A percentile compares a stretch with the other conserved stretches of the same genome.
Conservation (phyloP, 192 early-diverging fungal genomes). For the Geranomyces variabilis region DNA sequence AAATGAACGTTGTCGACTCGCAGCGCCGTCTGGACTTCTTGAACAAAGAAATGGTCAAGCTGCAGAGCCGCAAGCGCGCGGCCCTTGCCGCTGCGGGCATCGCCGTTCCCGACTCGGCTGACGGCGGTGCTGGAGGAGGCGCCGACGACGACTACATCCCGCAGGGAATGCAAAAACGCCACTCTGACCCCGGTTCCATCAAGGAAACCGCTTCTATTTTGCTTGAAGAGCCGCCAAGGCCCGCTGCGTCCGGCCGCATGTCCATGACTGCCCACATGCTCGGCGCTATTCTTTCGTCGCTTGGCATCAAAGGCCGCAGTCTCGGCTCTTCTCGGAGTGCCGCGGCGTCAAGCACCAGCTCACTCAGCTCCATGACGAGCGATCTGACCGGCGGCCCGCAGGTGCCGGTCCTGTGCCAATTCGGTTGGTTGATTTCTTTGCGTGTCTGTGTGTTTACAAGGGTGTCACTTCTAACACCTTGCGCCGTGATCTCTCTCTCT, state of each 20-base stretch:
- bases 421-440: no score
- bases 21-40: constrained; percentile 47
- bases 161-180: constrained; percentile 7
- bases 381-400: not conserved
- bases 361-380: constrained; percentile 23
- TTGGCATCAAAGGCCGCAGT: constrained; percentile 28
- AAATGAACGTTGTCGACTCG: constrained; percentile 52
- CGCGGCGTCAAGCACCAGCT: constrained; percentile 33
- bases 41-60: constrained; percentile 37
- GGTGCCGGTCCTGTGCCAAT: constrained; percentile 23
- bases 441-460: no score
- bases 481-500: not conserved
- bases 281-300: constrained; percentile 19
- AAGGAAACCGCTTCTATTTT: constrained; percentile 36
- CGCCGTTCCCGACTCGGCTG: no score
- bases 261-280: constrained; percentile 36
- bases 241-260: constrained; percentile 55
- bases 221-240: constrained; percentile 68
- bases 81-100: not conserved
- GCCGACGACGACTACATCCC: no score
- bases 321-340: constrained; percentile 24
- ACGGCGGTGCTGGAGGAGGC: no score
- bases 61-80: constrained; percentile 30
- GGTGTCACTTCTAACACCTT: no score
- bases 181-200: constrained; percentile 35